A percentile compares a stretch with the other conserved stretches of the same genome.
Conservation (phyloP, 495 filamentous ascomycete species). For the Lasiosphaeria hispida region DNA sequence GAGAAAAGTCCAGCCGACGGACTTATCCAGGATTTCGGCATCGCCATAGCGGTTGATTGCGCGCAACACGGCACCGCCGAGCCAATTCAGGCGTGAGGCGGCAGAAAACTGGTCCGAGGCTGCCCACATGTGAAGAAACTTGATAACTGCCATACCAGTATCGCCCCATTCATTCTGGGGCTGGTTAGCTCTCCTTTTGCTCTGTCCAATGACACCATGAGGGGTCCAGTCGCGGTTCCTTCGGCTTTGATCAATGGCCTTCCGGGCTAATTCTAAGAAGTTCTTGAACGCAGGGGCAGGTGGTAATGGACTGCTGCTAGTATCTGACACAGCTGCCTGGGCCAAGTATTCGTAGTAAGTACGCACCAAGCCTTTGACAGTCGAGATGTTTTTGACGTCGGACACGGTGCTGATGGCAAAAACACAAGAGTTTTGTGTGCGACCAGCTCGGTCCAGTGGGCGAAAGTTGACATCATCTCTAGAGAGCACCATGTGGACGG, state of each 20-base stretch:
- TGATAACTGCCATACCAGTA: conserved; percentile 58
- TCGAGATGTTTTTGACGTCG: conserved; percentile 27
- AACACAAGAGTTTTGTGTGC: conserved; percentile 36
- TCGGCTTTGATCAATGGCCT: conserved; percentile 66
- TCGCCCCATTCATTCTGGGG: conserved; percentile 37
- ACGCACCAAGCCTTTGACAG: conserved; percentile 33
- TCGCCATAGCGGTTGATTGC: conserved; percentile 67
- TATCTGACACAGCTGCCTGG: neutral
- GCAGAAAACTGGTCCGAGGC: conserved; percentile 49
- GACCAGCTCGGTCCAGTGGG: conserved; percentile 29
- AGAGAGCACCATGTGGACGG: conserved; percentile 62
- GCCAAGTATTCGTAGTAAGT: conserved; percentile 24
- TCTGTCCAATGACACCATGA: conserved; percentile 51
- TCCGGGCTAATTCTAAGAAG: conserved; percentile 41
- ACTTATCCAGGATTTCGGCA: conserved; percentile 47
- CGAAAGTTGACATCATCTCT: conserved; percentile 54
- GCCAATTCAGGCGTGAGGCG: conserved; percentile 50
- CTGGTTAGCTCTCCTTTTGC: conserved; percentile 25
- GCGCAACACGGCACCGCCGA: conserved; percentile 71
- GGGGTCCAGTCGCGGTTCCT: conserved; percentile 57
- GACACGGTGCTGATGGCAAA: conserved; percentile 36
- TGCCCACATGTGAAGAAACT: conserved; percentile 70
- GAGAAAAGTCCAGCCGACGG: conserved; percentile 66
- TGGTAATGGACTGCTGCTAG: conserved; percentile 11
- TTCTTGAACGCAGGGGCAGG: conserved; percentile 56